Percentiles rank a stretch among this genome's conserved stretches.
Conservation (phyloP, 2,329 filamentous ascomycete species). For the Cladosporium oxysporum region DNA sequence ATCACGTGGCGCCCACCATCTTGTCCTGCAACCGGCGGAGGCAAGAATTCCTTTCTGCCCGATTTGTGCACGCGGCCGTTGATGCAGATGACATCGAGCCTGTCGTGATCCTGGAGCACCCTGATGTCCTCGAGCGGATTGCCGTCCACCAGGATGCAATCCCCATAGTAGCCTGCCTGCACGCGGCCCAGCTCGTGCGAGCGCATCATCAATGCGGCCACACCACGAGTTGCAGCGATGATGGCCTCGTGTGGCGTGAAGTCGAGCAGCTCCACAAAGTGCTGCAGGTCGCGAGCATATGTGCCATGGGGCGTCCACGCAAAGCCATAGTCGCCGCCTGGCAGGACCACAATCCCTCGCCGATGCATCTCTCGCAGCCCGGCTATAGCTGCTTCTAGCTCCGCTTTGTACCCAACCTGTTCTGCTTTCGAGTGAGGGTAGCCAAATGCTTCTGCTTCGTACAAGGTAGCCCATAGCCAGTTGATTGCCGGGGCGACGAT, state of each 20-base stretch:
- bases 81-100: conserved; percentile 50
- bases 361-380: conserved; percentile 49
- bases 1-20: conserved; percentile 17
- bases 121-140: conserved; percentile 55
- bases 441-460: conserved; percentile 45
- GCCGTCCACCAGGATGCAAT: conserved; percentile 52
- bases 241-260: conserved; percentile 50
- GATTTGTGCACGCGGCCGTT: conserved; percentile 51
- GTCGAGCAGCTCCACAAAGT: conserved; percentile 49
- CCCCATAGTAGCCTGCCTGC: conserved; percentile 49
- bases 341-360: conserved; percentile 49
- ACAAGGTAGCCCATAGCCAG: conserved; percentile 44
- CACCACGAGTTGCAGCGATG: conserved; percentile 52
- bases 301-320: conserved; percentile 24
- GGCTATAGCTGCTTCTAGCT: conserved; percentile 43
- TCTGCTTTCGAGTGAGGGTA: conserved; percentile 48
- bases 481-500: conserved; percentile 49
- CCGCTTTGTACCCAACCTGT: conserved; percentile 47
- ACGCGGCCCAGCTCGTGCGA: conserved; percentile 53
- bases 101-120: conserved; percentile 48
- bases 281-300: conserved; percentile 50
- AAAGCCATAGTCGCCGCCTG: conserved; percentile 36
- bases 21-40: conserved; percentile 16
- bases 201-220: conserved; percentile 50
- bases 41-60: conserved; percentile 26